Conservation (phyloP, 495 filamentous ascomycete genomes). For the Talaromyces adpressus region DNA sequence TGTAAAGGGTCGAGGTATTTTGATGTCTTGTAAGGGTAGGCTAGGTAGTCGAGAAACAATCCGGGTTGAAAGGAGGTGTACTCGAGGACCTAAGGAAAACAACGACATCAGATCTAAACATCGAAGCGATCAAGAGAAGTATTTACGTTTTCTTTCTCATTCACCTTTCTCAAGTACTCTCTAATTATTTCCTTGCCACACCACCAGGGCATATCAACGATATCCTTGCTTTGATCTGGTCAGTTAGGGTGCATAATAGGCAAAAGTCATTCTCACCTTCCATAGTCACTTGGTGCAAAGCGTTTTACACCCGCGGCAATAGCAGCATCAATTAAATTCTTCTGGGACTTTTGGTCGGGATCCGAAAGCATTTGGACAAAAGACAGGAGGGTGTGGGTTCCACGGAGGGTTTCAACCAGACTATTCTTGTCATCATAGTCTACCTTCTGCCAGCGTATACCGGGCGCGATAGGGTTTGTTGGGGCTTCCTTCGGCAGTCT, state of each 20-base stretch:
- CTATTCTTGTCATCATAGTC: constrained; percentile 30
- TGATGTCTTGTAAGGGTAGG: constrained; percentile 33
- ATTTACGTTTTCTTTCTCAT: constrained; percentile 31
- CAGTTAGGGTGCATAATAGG: not conserved
- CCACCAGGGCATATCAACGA: constrained; percentile 26
- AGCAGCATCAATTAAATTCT: constrained; percentile 47
- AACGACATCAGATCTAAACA: not conserved
- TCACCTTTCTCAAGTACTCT: constrained; percentile 38
- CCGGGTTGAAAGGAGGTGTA: constrained; percentile 46
- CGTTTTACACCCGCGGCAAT: constrained; percentile 48
- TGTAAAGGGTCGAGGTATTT: constrained; percentile 34
- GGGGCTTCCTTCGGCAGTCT: constrained; percentile 11
- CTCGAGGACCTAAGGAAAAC: constrained; percentile 34
- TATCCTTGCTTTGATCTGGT: constrained; percentile 2
- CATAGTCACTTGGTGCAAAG: constrained; percentile 27
- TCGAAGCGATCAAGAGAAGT: not conserved
- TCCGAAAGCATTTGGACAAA: constrained; percentile 32
- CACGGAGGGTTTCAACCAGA: constrained; percentile 28
- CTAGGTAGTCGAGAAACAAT: constrained; percentile 42
- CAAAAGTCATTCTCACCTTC: not conserved
- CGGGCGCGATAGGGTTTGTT: not conserved
- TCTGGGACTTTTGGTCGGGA: constrained; percentile 24
- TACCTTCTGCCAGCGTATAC: constrained; percentile 25
- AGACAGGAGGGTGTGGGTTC: constrained; percentile 42
- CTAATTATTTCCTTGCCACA: constrained; percentile 32